A percentile compares a stretch with the other conserved stretches of the same genome.
phyloP scores from a whole-genome alignment of 2,329 filamentous ascomycete genomes.

The Colletotrichum sp. region DNA sequence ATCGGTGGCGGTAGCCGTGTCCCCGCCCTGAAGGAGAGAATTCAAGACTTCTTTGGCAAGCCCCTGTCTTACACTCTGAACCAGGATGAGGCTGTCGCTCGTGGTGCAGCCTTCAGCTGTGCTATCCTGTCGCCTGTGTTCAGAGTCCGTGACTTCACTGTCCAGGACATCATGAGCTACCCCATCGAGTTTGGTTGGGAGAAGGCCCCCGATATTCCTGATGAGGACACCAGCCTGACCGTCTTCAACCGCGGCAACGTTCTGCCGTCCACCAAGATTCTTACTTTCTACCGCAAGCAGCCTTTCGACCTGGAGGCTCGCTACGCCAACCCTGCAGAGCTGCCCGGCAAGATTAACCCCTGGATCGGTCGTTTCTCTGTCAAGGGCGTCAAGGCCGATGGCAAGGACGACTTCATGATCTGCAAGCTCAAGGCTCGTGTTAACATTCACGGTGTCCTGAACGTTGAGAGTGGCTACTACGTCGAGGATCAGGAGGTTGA shows the following conservation, averaged over 20 bases:
- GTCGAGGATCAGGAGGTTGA: conserved; percentile 98
- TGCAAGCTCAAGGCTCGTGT: conserved; percentile 99
- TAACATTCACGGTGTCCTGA: conserved; percentile 94
- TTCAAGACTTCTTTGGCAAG: conserved; percentile 93
- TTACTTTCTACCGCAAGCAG: conserved; percentile 99
- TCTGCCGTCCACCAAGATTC: conserved; percentile 97
- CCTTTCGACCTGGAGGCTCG: conserved; percentile 94
- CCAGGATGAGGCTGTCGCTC: conserved; percentile 95
- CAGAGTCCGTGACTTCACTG: conserved; percentile 96
- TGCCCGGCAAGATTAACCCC: conserved; percentile 89
- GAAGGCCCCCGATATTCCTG: conserved; percentile 96
- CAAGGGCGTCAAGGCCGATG: conserved; percentile 93
- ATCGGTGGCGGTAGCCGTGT: conserved; percentile 95
- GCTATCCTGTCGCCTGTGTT: conserved; percentile 97
- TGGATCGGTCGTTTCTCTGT: conserved; percentile 99
- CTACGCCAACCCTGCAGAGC: conserved; percentile 83
- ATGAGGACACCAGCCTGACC: conserved; percentile 95
- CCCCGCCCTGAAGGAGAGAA: conserved; percentile 86
- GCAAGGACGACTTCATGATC: conserved; percentile 98
- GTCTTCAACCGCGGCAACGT: conserved; percentile 98
- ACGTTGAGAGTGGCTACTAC: conserved; percentile 96
- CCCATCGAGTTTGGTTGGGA: conserved; percentile 99
- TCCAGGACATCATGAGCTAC: conserved; percentile 97
- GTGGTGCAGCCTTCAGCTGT: conserved; percentile 96
- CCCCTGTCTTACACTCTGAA: conserved; percentile 93